Evolutionary conservation across 176 grass and related monocot species (phyloP).

Genomic region (Musa beccarii): DNA sequence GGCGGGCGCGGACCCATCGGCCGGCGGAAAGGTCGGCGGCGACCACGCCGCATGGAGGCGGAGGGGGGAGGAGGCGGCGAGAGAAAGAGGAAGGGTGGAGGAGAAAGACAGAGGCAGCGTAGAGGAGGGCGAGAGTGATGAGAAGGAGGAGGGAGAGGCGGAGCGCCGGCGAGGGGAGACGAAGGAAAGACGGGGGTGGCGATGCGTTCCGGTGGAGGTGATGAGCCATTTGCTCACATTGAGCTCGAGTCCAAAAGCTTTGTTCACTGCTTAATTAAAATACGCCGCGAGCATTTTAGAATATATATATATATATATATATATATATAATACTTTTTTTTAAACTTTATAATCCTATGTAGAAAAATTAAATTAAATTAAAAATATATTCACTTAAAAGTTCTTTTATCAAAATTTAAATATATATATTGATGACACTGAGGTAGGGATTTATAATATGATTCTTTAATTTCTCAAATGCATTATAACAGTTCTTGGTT

Average conservation of each 20-base stretch:
- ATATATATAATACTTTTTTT: no score
- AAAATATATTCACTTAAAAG: no score
- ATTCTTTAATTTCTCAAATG: no score
- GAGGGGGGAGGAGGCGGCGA: conserved; percentile 7
- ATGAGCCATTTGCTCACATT: background rate
- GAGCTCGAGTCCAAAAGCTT: background rate
- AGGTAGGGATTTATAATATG: no score
- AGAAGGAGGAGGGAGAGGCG: conserved; percentile 15
- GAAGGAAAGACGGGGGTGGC: background rate
- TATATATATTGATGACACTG: no score
- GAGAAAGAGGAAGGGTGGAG: conserved; percentile 21
- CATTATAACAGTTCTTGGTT: fast-evolving
- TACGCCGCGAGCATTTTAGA: no score
- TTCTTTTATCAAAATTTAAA: no score
- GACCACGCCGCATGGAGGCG: conserved; percentile 51
- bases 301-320: no score
- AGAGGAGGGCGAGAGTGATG: conserved; percentile 5
- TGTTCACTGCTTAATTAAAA: no score
- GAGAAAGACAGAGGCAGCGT: background rate
- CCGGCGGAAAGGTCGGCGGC: conserved; percentile 49
- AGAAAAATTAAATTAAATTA: no score
- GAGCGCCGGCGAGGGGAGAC: background rate
- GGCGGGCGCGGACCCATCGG: conserved; percentile 33
- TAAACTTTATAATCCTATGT: no score
- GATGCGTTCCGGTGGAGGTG: background rate